Evolutionary conservation across 2,329 filamentous ascomycete genomes (phyloP).

Genomic region (Colletotrichum sp.): DNA sequence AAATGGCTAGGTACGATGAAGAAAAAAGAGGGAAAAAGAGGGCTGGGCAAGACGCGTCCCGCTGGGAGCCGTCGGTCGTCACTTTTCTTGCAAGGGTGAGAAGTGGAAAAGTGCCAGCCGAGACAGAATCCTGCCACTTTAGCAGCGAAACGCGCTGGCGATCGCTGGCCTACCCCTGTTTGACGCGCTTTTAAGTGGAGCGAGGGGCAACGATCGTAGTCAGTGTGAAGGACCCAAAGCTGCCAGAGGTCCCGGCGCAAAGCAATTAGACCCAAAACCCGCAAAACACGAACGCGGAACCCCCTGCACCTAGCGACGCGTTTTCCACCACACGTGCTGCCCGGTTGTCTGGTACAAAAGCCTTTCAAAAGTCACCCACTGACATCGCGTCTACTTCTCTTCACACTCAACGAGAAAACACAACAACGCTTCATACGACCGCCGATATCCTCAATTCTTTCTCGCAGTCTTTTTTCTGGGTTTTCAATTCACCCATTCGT

Average conservation of each 20-base stretch:
- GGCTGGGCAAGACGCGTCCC: constrained; percentile 11
- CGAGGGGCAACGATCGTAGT: background rate
- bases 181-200: constrained; percentile 15
- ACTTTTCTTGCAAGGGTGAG: background rate
- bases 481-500: background rate
- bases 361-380: background rate
- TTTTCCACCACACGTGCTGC: constrained; percentile 12
- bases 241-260: background rate
- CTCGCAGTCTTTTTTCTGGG: constrained; percentile 18
- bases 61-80: background rate
- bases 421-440: background rate
- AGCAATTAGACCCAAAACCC: background rate
- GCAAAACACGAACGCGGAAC: constrained; percentile 11
- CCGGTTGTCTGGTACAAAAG: constrained; percentile 19
- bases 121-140: constrained; percentile 10
- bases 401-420: constrained; percentile 5
- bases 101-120: constrained; percentile 5
- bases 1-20: background rate
- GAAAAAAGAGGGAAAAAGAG: background rate
- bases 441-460: background rate
- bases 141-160: constrained; percentile 10
- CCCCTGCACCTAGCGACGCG: constrained; percentile 13
- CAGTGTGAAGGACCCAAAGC: background rate
- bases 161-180: background rate
- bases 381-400: background rate